These are phyloP conservation scores for Metarhizium guizhouense DNA, from an alignment of 2,329 filamentous ascomycete species.

Conservation along the genomic window DNA sequence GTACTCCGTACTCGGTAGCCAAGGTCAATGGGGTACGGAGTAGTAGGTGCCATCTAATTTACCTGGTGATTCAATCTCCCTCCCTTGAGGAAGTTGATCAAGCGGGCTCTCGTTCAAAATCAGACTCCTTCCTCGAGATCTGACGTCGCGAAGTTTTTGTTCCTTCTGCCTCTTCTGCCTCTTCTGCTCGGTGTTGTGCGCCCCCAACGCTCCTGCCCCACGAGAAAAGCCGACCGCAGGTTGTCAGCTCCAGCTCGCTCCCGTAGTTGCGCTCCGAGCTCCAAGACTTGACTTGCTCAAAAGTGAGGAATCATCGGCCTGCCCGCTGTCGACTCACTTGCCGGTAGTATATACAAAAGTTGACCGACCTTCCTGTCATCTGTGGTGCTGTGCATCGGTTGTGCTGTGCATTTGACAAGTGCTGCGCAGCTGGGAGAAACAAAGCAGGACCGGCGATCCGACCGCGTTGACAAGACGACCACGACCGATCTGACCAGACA, in stretches of 20 bases:
- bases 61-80: slow-evolving; percentile 4
- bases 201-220: background rate
- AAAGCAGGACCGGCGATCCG: background rate
- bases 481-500: background rate
- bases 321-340: no score
- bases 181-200: background rate
- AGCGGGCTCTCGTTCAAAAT: background rate
- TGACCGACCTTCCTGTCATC: no score
- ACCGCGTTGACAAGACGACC: background rate
- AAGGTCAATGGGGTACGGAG: no score
- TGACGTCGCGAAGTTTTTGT: background rate
- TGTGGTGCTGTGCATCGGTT: background rate
- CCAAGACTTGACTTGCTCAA: no score
- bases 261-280: no score
- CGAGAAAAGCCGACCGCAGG: background rate
- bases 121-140: background rate
- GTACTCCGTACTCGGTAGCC: no score
- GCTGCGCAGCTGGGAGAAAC: background rate
- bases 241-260: no score
- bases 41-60: background rate
- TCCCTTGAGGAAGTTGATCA: slow-evolving; percentile 1
- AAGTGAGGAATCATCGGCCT: no score
- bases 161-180: background rate
- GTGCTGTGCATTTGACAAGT: background rate
- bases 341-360: no score